Conservation (phyloP, 768 basidiomycete genomes). For the Rhizopogon vinicolor region DNA sequence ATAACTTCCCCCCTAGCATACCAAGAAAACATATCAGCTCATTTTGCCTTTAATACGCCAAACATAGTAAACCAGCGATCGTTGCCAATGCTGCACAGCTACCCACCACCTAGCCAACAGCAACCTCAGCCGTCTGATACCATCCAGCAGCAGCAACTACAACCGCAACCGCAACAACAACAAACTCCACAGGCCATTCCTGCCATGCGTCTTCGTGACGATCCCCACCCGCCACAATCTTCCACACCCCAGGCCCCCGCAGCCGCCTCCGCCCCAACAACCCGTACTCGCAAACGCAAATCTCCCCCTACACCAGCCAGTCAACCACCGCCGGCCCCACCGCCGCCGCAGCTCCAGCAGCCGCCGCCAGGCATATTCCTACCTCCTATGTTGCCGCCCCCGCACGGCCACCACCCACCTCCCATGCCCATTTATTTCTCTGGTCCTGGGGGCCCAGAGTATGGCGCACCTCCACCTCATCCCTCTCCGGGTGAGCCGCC, state of each 20-base stretch:
- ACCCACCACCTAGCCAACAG: neutral
- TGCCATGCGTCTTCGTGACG: constrained; percentile 62
- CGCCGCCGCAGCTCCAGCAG: constrained; percentile 17
- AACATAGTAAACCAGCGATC: neutral
- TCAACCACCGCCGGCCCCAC: constrained; percentile 6
- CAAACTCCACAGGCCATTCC: constrained; percentile 11
- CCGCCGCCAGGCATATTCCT: neutral
- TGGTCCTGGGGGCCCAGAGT: constrained; percentile 25
- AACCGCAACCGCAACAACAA: constrained; percentile 9
- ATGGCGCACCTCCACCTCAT: constrained; percentile 21
- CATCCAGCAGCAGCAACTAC: constrained; percentile 24
- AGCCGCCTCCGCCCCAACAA: constrained; percentile 6
- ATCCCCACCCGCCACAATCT: constrained; percentile 26
- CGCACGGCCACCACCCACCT: constrained; percentile 27
- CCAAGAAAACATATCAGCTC: neutral
- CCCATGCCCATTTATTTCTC: constrained; percentile 22
- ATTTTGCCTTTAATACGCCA: neutral
- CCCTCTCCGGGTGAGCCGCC: constrained; percentile 19
- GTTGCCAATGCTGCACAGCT: constrained; percentile 1
- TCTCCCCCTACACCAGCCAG: constrained; percentile 43
- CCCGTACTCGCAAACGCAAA: constrained; percentile 62
- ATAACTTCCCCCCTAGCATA: constrained; percentile 12
- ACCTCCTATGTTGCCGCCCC: constrained; percentile 6
- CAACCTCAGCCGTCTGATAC: constrained; percentile 2
- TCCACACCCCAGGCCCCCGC: constrained; percentile 12